These are phyloP conservation scores for Trichoderma hamatum DNA, from an alignment of 2,329 filamentous ascomycete species.

Conservation along the genomic window DNA sequence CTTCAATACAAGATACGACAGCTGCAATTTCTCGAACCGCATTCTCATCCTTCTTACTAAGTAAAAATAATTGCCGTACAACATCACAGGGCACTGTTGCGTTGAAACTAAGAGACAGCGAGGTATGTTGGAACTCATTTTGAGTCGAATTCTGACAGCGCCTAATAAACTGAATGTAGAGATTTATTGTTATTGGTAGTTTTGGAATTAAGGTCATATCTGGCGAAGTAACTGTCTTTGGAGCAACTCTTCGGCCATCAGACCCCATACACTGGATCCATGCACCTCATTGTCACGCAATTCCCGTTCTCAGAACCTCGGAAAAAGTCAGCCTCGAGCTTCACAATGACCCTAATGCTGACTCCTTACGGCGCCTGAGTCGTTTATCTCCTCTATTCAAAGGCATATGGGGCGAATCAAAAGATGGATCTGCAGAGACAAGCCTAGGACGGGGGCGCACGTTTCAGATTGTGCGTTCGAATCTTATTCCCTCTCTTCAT, in stretches of 20 bases:
- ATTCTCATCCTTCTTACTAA: constrained; percentile 52
- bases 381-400: constrained; percentile 67
- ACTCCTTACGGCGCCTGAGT: constrained; percentile 56
- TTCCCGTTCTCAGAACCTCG: constrained; percentile 65
- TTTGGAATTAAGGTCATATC: constrained; percentile 65
- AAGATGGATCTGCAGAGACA: constrained; percentile 24
- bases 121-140: constrained; percentile 43
- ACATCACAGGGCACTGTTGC: constrained; percentile 46
- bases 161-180: constrained; percentile 43
- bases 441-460: constrained; percentile 34
- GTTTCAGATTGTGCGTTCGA: constrained; percentile 54
- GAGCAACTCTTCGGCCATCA: constrained; percentile 60
- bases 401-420: constrained; percentile 63
- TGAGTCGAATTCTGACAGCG: background rate
- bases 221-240: constrained; percentile 67
- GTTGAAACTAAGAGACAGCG: constrained; percentile 51
- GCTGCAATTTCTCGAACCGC: constrained; percentile 32
- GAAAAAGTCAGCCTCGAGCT: constrained; percentile 59
- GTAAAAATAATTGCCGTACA: constrained; percentile 47
- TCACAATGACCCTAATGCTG: constrained; percentile 53
- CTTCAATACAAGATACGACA: background rate
- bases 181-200: constrained; percentile 66
- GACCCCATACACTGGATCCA: constrained; percentile 58
- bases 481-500: background rate
- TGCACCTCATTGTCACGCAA: constrained; percentile 68